Conservation (phyloP, 805 yeast genomes). For the Starmerella floricola region DNA sequence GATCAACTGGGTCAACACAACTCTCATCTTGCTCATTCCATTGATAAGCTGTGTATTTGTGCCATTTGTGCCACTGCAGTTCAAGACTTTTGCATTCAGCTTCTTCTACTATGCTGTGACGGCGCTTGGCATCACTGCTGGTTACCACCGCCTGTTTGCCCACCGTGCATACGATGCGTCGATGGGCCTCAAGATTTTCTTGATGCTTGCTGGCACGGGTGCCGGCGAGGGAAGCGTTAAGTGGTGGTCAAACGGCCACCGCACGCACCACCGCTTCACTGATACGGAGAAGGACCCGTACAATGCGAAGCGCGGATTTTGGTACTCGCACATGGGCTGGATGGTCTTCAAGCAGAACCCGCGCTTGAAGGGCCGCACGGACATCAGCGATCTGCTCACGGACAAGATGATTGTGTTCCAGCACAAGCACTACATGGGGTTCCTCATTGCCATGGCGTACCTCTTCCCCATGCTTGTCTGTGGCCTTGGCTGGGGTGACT, state of each 20-base stretch:
- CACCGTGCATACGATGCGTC: constrained; percentile 45
- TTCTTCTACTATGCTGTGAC: constrained; percentile 45
- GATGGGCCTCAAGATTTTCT: constrained; percentile 35
- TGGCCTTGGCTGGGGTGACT: constrained; percentile 62
- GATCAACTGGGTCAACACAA: constrained; percentile 61
- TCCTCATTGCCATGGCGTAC: constrained; percentile 42
- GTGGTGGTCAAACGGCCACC: constrained; percentile 73
- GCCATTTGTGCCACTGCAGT: constrained; percentile 35
- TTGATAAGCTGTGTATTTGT: constrained; percentile 35
- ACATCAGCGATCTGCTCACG: constrained; percentile 51
- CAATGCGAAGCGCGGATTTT: constrained; percentile 64
- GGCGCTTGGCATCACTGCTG: constrained; percentile 65
- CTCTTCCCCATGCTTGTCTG: constrained; percentile 54
- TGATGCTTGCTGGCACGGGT: constrained; percentile 55
- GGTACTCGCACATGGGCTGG: constrained; percentile 86
- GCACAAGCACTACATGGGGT: constrained; percentile 51
- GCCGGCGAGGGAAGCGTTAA: constrained; percentile 65
- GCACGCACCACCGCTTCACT: constrained; percentile 81
- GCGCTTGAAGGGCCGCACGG: constrained; percentile 51
- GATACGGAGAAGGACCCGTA: constrained; percentile 87
- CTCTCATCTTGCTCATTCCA: constrained; percentile 48
- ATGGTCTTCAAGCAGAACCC: constrained; percentile 56
- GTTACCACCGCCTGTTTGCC: constrained; percentile 71
- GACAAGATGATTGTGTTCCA: constrained; percentile 52
- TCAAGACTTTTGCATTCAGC: constrained; percentile 43